Evolutionary conservation across 495 filamentous ascomycete genomes (phyloP), one percentile per base, ranked within the genome.

Genomic region (Elaphomyces granulatus): DNA sequence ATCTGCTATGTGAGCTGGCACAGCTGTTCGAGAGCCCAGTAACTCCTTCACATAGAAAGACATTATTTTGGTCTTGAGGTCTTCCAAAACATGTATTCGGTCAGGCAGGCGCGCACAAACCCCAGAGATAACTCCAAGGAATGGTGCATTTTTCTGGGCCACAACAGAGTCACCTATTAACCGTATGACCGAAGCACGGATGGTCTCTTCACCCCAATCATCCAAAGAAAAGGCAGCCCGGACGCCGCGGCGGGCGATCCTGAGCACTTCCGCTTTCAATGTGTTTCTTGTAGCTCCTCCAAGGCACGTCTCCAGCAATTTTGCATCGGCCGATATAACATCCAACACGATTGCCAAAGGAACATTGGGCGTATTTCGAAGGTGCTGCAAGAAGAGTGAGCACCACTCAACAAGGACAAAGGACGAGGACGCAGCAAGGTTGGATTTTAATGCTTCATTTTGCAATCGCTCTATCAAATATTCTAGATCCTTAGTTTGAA

Each of bases 401-500:
- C 78, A 83, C 90, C 87, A 98, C 51, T 88, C 82, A 9, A 88
- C 64, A 45, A 98, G 64, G n/a, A 93, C 82, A 49, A 94, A 87
- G 1, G 86, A 83, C 51, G 76, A 86, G 16, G 73, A 70, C 1
- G 83, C 61, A 16, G 88, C 82, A 45, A 96, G 74, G 19, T 74
- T 76, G 3, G 63, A 54, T 54, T 92, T 94, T 31, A 71, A 61
- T 0, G 80, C 67, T 58, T 98, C 92, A 4, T 42, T 43, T 39
- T 67, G 59, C 14, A 78, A 45, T 28, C 61, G 65, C 36, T 72
- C 66, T 21, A 80, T 65, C 36, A 90, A 68, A 2, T 68, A 64
- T 33, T 71, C 63, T 8, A 88, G 59, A 30, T 70, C 51, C 20
- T 75, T 70, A 41, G 50, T 46, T 37, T 57, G 52, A 19, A 61